These are phyloP conservation scores for Blumeria hordei DNA, from an alignment of 2,329 filamentous ascomycete species.

Conservation along the genomic window DNA sequence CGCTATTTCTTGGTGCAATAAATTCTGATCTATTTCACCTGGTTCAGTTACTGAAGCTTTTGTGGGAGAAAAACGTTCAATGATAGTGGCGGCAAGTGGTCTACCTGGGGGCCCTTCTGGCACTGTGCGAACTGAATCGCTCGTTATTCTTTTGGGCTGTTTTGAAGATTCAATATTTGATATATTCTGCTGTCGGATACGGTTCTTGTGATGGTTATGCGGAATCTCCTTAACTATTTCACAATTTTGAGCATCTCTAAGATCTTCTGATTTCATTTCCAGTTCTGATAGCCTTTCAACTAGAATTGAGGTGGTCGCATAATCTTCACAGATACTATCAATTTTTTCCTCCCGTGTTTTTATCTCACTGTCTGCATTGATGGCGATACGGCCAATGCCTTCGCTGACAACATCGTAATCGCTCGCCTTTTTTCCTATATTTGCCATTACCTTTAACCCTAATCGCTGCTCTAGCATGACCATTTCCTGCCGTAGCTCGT, in stretches of 20 bases:
- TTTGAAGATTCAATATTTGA: neutral
- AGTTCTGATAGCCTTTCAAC: constrained; percentile 3
- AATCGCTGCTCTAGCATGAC: constrained; percentile 59
- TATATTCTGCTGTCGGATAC: neutral
- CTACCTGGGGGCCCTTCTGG: constrained; percentile 18
- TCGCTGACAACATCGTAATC: constrained; percentile 19
- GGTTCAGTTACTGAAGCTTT: constrained; percentile 20
- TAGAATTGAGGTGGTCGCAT: constrained; percentile 13
- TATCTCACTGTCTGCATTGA: constrained; percentile 16
- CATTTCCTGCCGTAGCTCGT: constrained; percentile 57
- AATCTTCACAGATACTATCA: constrained; percentile 36
- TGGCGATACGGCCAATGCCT: constrained; percentile 30
- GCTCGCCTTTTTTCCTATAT: constrained; percentile 24
- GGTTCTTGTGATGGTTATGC: constrained; percentile 1
- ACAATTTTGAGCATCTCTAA: constrained; percentile 19
- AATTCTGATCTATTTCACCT: constrained; percentile 45
- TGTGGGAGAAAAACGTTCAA: constrained; percentile 25
- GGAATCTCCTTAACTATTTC: constrained; percentile 20
- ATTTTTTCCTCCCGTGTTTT: constrained; percentile 37
- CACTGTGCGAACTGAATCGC: constrained; percentile 5
- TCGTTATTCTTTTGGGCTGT: neutral
- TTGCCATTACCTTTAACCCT: constrained; percentile 28
- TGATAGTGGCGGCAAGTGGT: constrained; percentile 32
- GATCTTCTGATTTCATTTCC: neutral
- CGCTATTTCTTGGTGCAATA: constrained; percentile 55